A percentile compares a stretch with the other conserved stretches of the same genome.
phyloP scores from a whole-genome alignment of 495 filamentous ascomycete species.

The Mytilinidion resinicola region DNA sequence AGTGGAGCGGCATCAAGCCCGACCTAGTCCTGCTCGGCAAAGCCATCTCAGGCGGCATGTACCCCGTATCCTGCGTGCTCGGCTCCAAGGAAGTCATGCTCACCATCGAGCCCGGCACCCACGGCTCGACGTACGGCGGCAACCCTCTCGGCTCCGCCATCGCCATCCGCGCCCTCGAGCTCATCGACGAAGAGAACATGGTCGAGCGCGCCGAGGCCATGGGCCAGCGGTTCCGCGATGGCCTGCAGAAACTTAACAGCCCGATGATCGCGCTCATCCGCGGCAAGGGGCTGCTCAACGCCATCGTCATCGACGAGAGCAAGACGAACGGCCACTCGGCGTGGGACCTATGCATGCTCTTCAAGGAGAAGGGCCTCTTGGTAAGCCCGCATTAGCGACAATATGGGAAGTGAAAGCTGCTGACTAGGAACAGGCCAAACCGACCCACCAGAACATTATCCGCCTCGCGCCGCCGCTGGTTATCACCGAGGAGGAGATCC shows the following conservation, averaged over 20 bases:
- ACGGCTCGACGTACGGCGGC: constrained; percentile 94
- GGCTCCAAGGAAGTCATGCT: constrained; percentile 90
- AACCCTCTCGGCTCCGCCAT: constrained; percentile 97
- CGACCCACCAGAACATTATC: constrained; percentile 94
- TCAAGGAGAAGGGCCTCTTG: constrained; percentile 93
- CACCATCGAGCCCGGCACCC: constrained; percentile 92
- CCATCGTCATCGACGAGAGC: constrained; percentile 90
- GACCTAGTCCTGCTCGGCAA: constrained; percentile 94
- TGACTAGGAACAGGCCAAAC: constrained; percentile 67
- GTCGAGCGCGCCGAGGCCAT: constrained; percentile 73
- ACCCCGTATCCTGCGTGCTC: constrained; percentile 92
- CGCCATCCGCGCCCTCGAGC: constrained; percentile 89
- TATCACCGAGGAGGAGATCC: constrained; percentile 39
- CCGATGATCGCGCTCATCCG: constrained; percentile 78
- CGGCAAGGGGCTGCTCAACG: constrained; percentile 92
- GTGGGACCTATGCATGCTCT: constrained; percentile 94
- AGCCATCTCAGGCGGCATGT: constrained; percentile 97
- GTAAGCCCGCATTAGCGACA: constrained; percentile 48
- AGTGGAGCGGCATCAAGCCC: constrained; percentile 92
- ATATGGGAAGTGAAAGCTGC: constrained; percentile 19
- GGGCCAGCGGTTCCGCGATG: constrained; percentile 77
- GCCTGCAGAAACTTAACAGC: constrained; percentile 61
- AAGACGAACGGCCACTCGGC: constrained; percentile 77
- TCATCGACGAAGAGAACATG: constrained; percentile 86
- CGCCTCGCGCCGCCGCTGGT: constrained; percentile 41